A percentile compares a stretch with the other conserved stretches of the same genome.
Conservation (phyloP, 352 stramenopile species). For the Phytophthora multivora region DNA sequence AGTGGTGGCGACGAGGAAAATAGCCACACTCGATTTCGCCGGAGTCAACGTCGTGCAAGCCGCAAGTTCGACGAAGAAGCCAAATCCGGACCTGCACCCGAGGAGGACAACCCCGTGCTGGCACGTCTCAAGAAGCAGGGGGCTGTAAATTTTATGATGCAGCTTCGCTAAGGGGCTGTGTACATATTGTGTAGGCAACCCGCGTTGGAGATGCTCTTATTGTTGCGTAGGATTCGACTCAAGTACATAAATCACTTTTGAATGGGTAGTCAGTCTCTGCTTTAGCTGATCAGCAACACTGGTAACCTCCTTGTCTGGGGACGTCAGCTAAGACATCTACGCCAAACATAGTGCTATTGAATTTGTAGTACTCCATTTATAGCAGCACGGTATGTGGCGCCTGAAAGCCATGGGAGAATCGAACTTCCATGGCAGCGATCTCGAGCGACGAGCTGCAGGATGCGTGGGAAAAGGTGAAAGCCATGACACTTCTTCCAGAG, state of each 20-base stretch:
- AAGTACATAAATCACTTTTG: conserved; percentile 33
- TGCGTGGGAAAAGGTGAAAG: conserved; percentile 74
- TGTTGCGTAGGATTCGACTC: conserved; percentile 27
- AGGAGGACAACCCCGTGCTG: conserved; percentile 73
- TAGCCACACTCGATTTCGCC: conserved; percentile 38
- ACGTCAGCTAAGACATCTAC: not conserved
- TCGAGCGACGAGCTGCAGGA: conserved; percentile 69
- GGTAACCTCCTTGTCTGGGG: not conserved
- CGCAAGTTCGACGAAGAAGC: conserved; percentile 56
- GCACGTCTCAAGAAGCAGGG: conserved; percentile 81
- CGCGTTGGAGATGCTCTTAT: no score
- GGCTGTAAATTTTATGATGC: conserved; percentile 86
- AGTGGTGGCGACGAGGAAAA: conserved; percentile 31
- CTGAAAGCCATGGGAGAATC: not conserved
- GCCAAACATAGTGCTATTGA: conserved; percentile 5
- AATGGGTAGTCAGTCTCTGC: conserved; percentile 7
- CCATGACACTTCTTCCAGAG: conserved; percentile 52
- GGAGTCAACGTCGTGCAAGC: conserved; percentile 48
- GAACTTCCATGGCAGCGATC: conserved; percentile 53
- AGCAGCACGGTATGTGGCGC: conserved; percentile 1
- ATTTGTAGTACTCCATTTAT: conserved; percentile 12
- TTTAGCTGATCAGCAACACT: not conserved
- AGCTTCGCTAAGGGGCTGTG: conserved; percentile 37
- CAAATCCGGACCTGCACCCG: conserved; percentile 24
- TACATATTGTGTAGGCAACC: conserved; percentile 35